Evolutionary conservation across 2,329 filamentous ascomycete species (phyloP).

Genomic region (Penicillium sp.): DNA sequence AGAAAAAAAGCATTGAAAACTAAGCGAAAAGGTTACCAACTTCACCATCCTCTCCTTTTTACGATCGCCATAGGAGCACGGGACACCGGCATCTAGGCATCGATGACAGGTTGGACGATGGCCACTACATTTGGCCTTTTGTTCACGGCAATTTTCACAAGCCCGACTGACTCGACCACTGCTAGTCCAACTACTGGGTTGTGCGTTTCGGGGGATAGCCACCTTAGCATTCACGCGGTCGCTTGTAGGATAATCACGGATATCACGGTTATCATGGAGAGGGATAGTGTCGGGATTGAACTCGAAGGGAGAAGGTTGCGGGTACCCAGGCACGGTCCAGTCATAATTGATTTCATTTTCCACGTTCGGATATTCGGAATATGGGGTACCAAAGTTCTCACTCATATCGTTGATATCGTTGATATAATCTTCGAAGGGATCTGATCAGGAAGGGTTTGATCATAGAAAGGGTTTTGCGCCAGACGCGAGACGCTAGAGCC

Average conservation of each 20-base stretch:
- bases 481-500: background rate
- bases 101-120: slow-evolving; percentile 45
- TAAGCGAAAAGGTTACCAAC: slow-evolving; percentile 28
- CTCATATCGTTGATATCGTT: slow-evolving; percentile 12
- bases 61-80: slow-evolving; percentile 46
- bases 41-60: slow-evolving; percentile 46
- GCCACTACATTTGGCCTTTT: slow-evolving; percentile 50
- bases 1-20: background rate
- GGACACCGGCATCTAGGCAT: slow-evolving; percentile 43
- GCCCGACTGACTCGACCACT: slow-evolving; percentile 40
- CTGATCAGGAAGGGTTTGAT: background rate
- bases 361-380: slow-evolving; percentile 7
- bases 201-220: slow-evolving; percentile 31
- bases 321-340: slow-evolving; percentile 20
- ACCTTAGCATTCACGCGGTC: slow-evolving; percentile 31
- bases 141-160: slow-evolving; percentile 48
- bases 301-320: slow-evolving; percentile 17
- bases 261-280: slow-evolving; percentile 16
- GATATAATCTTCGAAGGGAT: background rate
- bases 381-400: slow-evolving; percentile 2
- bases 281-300: slow-evolving; percentile 18
- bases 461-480: background rate
- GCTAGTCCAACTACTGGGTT: slow-evolving; percentile 24
- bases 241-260: background rate
- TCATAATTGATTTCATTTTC: slow-evolving; percentile 14